These are phyloP conservation scores for Annulohypoxylon maeteangense DNA, from an alignment of 495 filamentous ascomycete genomes.

Conservation along the genomic window DNA sequence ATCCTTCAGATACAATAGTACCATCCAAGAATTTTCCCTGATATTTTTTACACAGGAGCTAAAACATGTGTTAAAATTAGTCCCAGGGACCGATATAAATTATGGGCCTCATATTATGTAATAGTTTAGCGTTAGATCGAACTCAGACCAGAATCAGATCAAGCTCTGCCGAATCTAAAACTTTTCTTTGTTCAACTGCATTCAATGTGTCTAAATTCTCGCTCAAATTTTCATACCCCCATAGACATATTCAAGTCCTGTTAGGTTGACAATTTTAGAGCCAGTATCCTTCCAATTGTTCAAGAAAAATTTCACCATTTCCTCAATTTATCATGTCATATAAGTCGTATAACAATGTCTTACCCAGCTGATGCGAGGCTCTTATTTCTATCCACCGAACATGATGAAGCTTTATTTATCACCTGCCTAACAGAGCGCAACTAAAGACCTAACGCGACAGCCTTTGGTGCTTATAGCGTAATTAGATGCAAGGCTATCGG, in stretches of 20 bases:
- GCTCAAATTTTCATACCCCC: background rate
- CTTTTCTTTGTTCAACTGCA: background rate
- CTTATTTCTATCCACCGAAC: background rate
- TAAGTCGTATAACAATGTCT: background rate
- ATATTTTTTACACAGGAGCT: too few relatives aligned
- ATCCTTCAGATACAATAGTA: too few relatives aligned
- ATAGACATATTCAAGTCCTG: too few relatives aligned
- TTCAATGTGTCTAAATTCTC: background rate
- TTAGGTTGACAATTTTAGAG: background rate
- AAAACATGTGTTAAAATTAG: background rate
- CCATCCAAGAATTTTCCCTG: too few relatives aligned
- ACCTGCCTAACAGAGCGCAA: constrained; percentile 8
- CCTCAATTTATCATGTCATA: background rate
- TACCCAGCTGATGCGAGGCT: background rate
- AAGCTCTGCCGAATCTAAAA: background rate
- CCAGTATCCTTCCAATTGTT: background rate
- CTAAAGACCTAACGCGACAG: background rate
- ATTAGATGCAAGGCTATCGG: background rate
- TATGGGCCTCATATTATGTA: background rate
- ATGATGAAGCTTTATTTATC: background rate
- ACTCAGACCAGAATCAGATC: background rate
- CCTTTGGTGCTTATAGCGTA: background rate
- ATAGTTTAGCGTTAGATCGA: background rate
- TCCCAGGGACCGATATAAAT: background rate
- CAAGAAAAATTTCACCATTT: background rate